Conservation (phyloP, 2,329 filamentous ascomycete genomes). For the Xylariaceae sp. region DNA sequence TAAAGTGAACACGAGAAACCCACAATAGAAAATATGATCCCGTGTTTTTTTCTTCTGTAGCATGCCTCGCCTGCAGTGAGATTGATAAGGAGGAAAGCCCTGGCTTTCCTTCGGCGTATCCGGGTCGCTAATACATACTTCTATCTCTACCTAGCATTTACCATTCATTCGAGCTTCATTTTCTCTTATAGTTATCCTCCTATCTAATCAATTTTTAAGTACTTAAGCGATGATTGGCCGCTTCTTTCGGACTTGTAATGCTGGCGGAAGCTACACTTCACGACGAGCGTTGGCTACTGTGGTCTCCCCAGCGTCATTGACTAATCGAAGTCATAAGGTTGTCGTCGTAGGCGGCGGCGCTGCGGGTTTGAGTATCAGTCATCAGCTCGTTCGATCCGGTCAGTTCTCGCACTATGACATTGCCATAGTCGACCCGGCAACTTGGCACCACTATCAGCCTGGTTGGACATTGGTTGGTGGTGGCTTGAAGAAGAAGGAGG, state of each 20-base stretch:
- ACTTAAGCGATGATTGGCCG: not conserved
- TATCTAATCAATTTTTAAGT: not conserved
- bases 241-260: not conserved
- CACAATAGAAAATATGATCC: not conserved
- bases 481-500: not conserved
- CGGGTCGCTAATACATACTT: not conserved
- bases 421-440: not conserved
- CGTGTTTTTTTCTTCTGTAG: not conserved
- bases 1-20: too few species aligned
- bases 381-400: not conserved
- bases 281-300: not conserved
- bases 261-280: not conserved
- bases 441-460: not conserved
- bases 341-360: not conserved
- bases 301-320: not conserved
- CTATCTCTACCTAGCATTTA: not conserved
- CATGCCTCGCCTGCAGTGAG: too few species aligned
- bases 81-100: not conserved
- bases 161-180: not conserved
- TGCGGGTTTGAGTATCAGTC: not conserved
- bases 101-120: not conserved
- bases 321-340: not conserved
- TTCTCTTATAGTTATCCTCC: not conserved
- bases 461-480: not conserved
- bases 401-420: not conserved